These are phyloP conservation scores for Chrysoporthe cubensis DNA, from an alignment of 2,329 filamentous ascomycete species.

Conservation along the genomic window DNA sequence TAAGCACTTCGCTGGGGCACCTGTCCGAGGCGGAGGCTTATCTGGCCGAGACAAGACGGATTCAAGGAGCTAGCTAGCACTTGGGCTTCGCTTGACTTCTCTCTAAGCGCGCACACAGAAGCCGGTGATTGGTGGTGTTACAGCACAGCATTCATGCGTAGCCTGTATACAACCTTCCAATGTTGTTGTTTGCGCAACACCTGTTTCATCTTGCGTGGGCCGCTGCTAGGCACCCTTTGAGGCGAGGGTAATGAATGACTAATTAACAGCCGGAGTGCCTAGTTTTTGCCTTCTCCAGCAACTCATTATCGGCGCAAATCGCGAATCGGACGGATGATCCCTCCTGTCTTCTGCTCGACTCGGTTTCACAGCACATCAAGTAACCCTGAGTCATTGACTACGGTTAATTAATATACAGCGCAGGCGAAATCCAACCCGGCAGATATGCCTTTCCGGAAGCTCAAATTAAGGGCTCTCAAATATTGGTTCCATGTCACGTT, in stretches of 20 bases:
- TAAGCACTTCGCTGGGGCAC: conserved; percentile 10
- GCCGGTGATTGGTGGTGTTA: conserved; percentile 18
- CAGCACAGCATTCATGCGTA: conserved; percentile 16
- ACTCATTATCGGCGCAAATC: background rate
- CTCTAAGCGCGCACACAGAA: conserved; percentile 17
- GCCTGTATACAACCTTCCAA: conserved; percentile 22
- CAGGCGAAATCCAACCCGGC: background rate
- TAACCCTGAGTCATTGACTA: conserved; percentile 23
- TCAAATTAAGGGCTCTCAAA: background rate
- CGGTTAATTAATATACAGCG: background rate
- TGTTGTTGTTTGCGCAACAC: conserved; percentile 27
- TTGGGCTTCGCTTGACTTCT: conserved; percentile 10
- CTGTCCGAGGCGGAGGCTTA: conserved; percentile 22
- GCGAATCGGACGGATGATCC: conserved; percentile 9
- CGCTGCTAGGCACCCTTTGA: background rate
- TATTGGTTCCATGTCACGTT: background rate
- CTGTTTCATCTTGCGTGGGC: conserved; percentile 28
- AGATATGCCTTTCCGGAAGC: background rate
- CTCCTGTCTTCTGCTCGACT: conserved; percentile 17
- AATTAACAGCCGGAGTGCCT: too few relatives aligned
- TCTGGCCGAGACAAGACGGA: background rate
- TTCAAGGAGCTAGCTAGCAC: background rate
- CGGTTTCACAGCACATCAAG: conserved; percentile 20
- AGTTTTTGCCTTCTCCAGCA: conserved; percentile 10
- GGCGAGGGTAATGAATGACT: conserved; percentile 1